phyloP scores from a whole-genome alignment of 345 rosid genomes.

The Noccaea caerulescens region DNA sequence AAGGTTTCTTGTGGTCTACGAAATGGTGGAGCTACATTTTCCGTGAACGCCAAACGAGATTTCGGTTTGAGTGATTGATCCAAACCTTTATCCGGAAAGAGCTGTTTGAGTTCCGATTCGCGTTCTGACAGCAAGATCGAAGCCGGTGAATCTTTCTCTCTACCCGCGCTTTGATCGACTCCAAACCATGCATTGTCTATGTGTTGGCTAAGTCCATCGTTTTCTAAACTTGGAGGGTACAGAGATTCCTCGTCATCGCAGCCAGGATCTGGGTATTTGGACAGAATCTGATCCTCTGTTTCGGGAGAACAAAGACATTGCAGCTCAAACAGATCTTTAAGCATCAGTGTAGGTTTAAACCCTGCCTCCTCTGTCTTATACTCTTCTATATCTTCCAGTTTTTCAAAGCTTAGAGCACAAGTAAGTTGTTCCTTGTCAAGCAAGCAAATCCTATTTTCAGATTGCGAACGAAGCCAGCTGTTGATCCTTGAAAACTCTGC shows the following conservation, averaged over 20 bases:
- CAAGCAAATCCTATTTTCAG: constrained; percentile 34
- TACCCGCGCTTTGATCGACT: constrained; percentile 17
- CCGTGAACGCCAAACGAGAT: constrained; percentile 45
- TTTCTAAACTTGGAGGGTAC: constrained; percentile 33
- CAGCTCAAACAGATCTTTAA: constrained; percentile 54
- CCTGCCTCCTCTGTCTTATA: constrained; percentile 35
- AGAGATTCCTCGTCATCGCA: constrained; percentile 31
- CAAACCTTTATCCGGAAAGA: constrained; percentile 19
- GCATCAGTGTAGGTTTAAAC: constrained; percentile 41
- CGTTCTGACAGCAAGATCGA: constrained; percentile 33
- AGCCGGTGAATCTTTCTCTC: constrained; percentile 39
- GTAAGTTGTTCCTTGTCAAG: constrained; percentile 47
- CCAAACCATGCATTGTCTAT: constrained; percentile 43
- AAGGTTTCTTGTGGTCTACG: constrained; percentile 33
- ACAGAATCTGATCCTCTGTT: constrained; percentile 41
- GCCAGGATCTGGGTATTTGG: constrained; percentile 26
- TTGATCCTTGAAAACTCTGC: constrained; percentile 49
- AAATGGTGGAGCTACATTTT: constrained; percentile 27
- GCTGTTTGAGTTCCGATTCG: constrained; percentile 30
- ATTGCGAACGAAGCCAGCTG: constrained; percentile 55
- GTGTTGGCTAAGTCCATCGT: constrained; percentile 31
- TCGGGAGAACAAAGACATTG: constrained; percentile 43
- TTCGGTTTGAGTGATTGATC: constrained; percentile 39
- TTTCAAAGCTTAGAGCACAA: constrained; percentile 42
- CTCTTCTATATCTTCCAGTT: constrained; percentile 35